These are phyloP conservation scores for Ceratobasidium sp. DNA, from an alignment of 1,284 basidiomycete genomes.

Conservation along the genomic window DNA sequence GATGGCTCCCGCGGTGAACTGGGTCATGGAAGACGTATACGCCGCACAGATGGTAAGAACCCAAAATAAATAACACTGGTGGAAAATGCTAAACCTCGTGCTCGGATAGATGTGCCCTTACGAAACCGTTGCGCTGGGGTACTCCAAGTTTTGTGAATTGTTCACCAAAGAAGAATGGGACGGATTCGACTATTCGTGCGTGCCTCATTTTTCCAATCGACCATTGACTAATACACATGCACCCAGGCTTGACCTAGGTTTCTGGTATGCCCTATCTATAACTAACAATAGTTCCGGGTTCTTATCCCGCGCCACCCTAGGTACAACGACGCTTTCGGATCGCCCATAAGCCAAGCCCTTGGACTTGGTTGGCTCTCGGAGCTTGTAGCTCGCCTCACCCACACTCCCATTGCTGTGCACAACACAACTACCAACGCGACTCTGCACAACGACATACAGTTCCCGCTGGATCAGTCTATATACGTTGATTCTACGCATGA, in stretches of 20 bases:
- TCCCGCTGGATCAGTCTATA: slow-evolving; percentile 66
- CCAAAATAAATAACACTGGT: too few relatives aligned
- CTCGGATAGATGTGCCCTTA: slow-evolving; percentile 58
- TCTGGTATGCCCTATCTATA: slow-evolving; percentile 56
- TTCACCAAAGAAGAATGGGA: slow-evolving; percentile 73
- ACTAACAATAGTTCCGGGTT: background rate
- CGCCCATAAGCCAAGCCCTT: slow-evolving; percentile 61
- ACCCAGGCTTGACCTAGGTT: slow-evolving; percentile 49
- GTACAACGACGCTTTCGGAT: slow-evolving; percentile 59
- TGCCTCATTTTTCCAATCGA: slow-evolving; percentile 38
- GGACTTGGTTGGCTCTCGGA: slow-evolving; percentile 71
- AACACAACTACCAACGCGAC: slow-evolving; percentile 61
- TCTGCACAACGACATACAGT: slow-evolving; percentile 61
- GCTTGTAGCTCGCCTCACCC: slow-evolving; percentile 58
- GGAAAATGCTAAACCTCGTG: too few relatives aligned
- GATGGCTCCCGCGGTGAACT: slow-evolving; percentile 25
- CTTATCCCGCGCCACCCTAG: background rate
- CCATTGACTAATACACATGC: slow-evolving; percentile 13
- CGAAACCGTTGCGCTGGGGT: slow-evolving; percentile 88
- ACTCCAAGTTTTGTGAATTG: slow-evolving; percentile 85
- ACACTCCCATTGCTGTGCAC: slow-evolving; percentile 58
- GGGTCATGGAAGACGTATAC: slow-evolving; percentile 34
- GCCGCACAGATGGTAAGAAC: slow-evolving; percentile 20
- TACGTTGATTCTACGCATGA: slow-evolving; percentile 65
- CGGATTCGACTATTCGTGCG: slow-evolving; percentile 62